These are phyloP conservation scores for Cichorium intybus DNA, from an alignment of 140 eudicot genomes.

Conservation along the genomic window DNA sequence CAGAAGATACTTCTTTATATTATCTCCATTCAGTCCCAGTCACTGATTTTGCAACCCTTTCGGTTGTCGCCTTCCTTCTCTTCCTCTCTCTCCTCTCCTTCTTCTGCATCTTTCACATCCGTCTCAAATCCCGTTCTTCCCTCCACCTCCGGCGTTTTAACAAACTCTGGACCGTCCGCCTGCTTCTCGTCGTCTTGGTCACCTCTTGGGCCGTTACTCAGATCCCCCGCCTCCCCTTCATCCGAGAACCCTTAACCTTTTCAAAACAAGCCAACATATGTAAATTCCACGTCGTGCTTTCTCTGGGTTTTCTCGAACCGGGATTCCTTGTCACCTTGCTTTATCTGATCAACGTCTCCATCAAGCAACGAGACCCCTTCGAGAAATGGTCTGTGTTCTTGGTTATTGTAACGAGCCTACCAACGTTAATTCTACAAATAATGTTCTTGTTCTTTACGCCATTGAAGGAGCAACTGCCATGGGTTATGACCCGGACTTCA, in stretches of 20 bases:
- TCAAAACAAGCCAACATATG: slow-evolving; percentile 39
- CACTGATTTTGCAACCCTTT: slow-evolving; percentile 37
- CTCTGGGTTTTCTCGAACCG: slow-evolving; percentile 62
- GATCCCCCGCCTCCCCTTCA: slow-evolving; percentile 39
- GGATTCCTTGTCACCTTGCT: slow-evolving; percentile 52
- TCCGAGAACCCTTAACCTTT: slow-evolving; percentile 27
- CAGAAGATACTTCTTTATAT: neutral
- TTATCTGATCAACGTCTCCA: slow-evolving; percentile 47
- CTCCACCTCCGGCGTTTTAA: slow-evolving; percentile 47
- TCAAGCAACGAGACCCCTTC: slow-evolving; percentile 21
- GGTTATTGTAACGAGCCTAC: slow-evolving; percentile 31
- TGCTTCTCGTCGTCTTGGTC: slow-evolving; percentile 39
- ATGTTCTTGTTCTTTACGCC: slow-evolving; percentile 43
- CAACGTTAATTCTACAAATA: slow-evolving; percentile 33
- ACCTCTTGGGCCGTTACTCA: slow-evolving; percentile 51
- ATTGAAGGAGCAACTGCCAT: slow-evolving; percentile 27
- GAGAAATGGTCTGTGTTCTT: slow-evolving; percentile 18
- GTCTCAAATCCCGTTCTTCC: slow-evolving; percentile 33
- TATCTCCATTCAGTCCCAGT: neutral
- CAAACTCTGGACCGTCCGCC: slow-evolving; percentile 48
- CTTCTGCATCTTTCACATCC: slow-evolving; percentile 44
- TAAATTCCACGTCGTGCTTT: slow-evolving; percentile 45
- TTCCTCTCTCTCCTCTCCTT: slow-evolving; percentile 52
- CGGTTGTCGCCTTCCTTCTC: slow-evolving; percentile 30
- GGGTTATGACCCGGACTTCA: slow-evolving; percentile 31